Evolutionary conservation across 2,329 filamentous ascomycete genomes (phyloP), one percentile per base, ranked within the genome.

Genomic region (Onygenales sp.): DNA sequence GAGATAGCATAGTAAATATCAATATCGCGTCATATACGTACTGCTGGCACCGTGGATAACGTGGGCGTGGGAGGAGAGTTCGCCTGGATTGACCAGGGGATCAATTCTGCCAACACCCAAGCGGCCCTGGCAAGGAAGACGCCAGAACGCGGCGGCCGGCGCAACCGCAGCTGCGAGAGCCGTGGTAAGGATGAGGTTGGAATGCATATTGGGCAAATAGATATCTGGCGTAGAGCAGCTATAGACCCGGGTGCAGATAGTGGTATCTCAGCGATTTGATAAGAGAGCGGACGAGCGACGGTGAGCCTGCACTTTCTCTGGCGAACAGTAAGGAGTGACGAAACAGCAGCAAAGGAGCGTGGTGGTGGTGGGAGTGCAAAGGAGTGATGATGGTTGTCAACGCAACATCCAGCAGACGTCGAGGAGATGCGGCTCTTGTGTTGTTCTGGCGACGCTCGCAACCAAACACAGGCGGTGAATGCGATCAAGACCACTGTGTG

Each of bases 101-200:
- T 95, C 89, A 42, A 95, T 75, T 54, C 88, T 81, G 49, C 82
- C 86, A 54, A 88, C 68, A 57, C 83, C 87, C 59, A 83, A 76
- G 46, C 80, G 78, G 53, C 83, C 84, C 60, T 81, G 85, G 70
- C 89, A 95, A 63, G 89, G 86, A 79, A 95, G 87, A 66, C 90
- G 88, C 88, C 88, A 95, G 71, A 95, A 95, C 55, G 86, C 90
- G 61, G 59, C 57, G 21, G 44, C 42, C 42, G 55, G 13, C 27
- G 55, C 17, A 8, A 59, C 11, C 7, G 46, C 43, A 39, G 47
- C 54, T 41, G 50, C 54, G 17, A 50, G n/a, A 32, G 45, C 56
- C 43, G 54, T 51, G n/a, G 54, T 13, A 36, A 36, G 27, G 13
- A 51, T 21, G 54, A 43, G 7, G 36, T 48, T 53, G 42, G 54